Base-by-base conservation (phyloP, 2,329 filamentous ascomycete genomes). In the Akanthomyces muscarius region DNA sequence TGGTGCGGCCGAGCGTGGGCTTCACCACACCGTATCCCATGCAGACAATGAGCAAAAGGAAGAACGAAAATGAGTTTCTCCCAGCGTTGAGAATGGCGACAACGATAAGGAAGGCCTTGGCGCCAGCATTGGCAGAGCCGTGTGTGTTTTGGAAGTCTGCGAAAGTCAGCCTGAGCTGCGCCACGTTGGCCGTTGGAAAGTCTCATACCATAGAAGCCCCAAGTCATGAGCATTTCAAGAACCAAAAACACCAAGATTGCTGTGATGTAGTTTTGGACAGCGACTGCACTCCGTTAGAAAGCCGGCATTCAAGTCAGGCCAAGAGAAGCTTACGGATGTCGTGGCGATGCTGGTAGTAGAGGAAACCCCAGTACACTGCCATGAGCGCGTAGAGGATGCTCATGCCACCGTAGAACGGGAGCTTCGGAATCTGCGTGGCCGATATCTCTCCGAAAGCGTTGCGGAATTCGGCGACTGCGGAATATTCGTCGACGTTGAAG, bases 1-100 rank as follows among this genome's bases (percentile, higher is more conserved):
- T 99, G 14, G 92, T 93, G 71, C 89, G 90, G 63, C 95, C 95
- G 5, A 99, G 84, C 2, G 89, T 92, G 2, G 89, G 90, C 78
- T 98, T 98, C 68, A 99, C 96, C 28, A 99, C 96, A 69, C 95
- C 95, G 71, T 99, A 99, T 38, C 95, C 95, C 95, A 99, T 99
- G 76, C 95, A 99, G 38, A 99, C 95, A 68, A 99, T 98, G 60
- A 99, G 87, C 10, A 99, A 84, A 56, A 99, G 81, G 81, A 99
- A 99, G 81, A 99, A 99, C 0, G 94, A 97, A 75, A 99, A 98
- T 0, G 94, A 97, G 77, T 98, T 99, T 67, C 95, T 86, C 62
- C 89, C 93, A 5, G 95, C 95, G 73, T 97, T 98, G 51, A 99
- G 83, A 28, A 98, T 83, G 44, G 92, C 92, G n/a, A 97, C 94